These are phyloP conservation scores for Celoporthe dispersa DNA, from an alignment of 2,329 filamentous ascomycete species.

Conservation along the genomic window DNA sequence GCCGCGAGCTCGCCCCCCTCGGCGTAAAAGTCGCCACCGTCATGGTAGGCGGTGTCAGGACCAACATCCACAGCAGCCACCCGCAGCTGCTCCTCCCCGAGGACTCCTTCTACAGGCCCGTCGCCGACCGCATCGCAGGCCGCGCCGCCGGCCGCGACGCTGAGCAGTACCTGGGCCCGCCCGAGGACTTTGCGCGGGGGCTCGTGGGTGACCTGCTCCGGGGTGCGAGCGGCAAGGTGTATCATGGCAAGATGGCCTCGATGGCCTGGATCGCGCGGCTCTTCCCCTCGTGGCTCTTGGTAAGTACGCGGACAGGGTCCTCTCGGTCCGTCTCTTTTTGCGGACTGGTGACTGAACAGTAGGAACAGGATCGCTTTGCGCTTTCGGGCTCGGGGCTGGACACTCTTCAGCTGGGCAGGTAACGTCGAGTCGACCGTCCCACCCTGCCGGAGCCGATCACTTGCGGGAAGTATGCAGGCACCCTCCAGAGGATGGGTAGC, in stretches of 20 bases:
- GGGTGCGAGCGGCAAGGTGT: constrained; percentile 13
- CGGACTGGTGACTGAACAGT: neutral
- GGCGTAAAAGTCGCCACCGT: constrained; percentile 61
- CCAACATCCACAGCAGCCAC: constrained; percentile 50
- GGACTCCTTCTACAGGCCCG: constrained; percentile 51
- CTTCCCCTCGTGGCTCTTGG: constrained; percentile 14
- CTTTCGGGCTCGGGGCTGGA: constrained; percentile 4
- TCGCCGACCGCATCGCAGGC: constrained; percentile 30
- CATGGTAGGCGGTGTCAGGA: constrained; percentile 57
- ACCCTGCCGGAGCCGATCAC: neutral
- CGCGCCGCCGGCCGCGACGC: constrained; percentile 4
- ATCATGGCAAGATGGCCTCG: constrained; percentile 13
- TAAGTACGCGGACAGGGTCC: neutral
- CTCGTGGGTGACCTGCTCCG: constrained; percentile 3
- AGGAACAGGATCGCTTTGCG: constrained; percentile 7
- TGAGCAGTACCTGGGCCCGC: neutral
- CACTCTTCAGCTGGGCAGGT: neutral
- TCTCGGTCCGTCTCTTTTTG: neutral
- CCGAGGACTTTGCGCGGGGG: neutral
- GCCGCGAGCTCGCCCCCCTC: constrained; percentile 57
- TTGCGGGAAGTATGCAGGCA: neutral
- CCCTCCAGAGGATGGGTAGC: too few species aligned
- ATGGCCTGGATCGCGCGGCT: neutral
- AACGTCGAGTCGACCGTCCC: neutral
- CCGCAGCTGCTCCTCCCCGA: constrained; percentile 46